Evolutionary conservation across 2,329 filamentous ascomycete genomes (phyloP), one percentile per base, ranked within the genome.

Genomic region (Colletotrichum australisinense): DNA sequence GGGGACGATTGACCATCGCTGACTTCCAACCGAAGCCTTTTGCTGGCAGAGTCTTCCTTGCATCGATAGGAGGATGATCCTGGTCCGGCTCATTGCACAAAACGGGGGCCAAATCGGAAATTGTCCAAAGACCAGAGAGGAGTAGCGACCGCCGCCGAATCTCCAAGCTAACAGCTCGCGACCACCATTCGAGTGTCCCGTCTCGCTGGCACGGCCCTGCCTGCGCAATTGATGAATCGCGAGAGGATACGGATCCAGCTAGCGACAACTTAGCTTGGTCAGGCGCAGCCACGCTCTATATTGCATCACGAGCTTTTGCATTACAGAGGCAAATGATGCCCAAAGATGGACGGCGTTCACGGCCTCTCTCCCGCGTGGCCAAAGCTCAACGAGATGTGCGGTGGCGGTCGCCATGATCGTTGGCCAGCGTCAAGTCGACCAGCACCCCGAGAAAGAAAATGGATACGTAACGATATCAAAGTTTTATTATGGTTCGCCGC

Each of bases 21-120:
- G 32, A 35, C 46, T 30, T 62, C 55, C 67, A 62, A 35, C 35
- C 59, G 60, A 57, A 30, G 60, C 46, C 26, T 52, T 22, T 24
- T 56, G 26, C 19, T 60, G 66, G 26, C 49, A 56, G 55, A 65
- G 49, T 65, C 60, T 65, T 57, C 56, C 46, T 35, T 35, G 46
- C 55, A 56, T 49, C 9, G 11, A 38, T 42, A 52, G 67, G 49
- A 65, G 46, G 56, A 49, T 14, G 49, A 73, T 62, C 67, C 67
- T 63, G 70, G 22, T 26, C 8, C 49, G 60, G 56, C 49, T 30
- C 62, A 42, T 56, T 46, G 46, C 60, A 63, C 32, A 49, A 49
- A 53, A 68, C 64, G 69, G 52, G 69, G 64, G 63, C 64, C 64
- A 30, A 57, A 68, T 63, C 56, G 69, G 69, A 72, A 63, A 57